A percentile compares a stretch with the other conserved stretches of the same genome.
phyloP scores from a whole-genome alignment of 225 moss, liverwort and hornwort genomes.

The Pleurozium schreberi region DNA sequence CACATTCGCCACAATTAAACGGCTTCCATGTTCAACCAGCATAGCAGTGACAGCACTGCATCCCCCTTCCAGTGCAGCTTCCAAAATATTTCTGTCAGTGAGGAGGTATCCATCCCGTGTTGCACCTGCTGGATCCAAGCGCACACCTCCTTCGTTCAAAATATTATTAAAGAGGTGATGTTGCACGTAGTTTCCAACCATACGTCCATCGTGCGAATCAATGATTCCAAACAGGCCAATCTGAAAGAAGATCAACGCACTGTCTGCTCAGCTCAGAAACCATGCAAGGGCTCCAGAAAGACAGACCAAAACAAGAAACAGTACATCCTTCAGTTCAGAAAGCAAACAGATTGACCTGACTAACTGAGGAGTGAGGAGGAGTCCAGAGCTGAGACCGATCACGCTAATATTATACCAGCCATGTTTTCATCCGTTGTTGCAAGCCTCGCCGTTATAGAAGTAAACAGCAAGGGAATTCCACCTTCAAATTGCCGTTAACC shows the following conservation, averaged over 20 bases:
- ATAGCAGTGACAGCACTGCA: slow-evolving; percentile 88
- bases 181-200: slow-evolving; percentile 56
- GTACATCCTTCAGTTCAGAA: neutral
- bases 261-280: neutral
- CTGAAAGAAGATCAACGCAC: slow-evolving; percentile 5
- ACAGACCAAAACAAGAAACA: neutral
- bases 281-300: neutral
- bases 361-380: neutral
- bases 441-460: slow-evolving; percentile 6
- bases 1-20: slow-evolving; percentile 84
- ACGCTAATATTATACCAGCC: slow-evolving; percentile 11
- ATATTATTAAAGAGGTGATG: slow-evolving; percentile 73
- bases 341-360: neutral
- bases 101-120: slow-evolving; percentile 88
- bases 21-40: slow-evolving; percentile 72
- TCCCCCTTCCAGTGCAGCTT: slow-evolving; percentile 44
- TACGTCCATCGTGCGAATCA: slow-evolving; percentile 68
- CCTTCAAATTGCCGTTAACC: slow-evolving; percentile 24
- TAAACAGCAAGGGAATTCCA: slow-evolving; percentile 18
- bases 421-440: slow-evolving; percentile 1
- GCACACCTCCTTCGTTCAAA: slow-evolving; percentile 62
- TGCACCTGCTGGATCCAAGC: slow-evolving; percentile 84
- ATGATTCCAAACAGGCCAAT: slow-evolving; percentile 74
- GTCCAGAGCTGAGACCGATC: slow-evolving; percentile 7
- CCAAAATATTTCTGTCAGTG: slow-evolving; percentile 78